Evolutionary conservation across 2,329 filamentous ascomycete genomes (phyloP), one percentile per base, ranked within the genome.

Genomic region (Botryotinia globosa): DNA sequence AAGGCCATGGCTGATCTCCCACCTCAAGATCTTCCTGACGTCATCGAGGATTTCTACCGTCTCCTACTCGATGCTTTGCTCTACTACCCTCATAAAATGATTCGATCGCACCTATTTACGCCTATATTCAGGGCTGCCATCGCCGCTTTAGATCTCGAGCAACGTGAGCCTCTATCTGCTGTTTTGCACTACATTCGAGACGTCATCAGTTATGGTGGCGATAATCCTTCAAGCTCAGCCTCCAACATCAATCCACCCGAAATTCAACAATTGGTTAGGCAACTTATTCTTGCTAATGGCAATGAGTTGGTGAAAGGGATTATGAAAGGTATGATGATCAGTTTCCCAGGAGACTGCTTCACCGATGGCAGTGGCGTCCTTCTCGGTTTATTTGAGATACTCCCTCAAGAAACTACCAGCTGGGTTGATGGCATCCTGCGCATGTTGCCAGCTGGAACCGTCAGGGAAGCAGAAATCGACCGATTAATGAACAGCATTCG

Each of bases 261-360:
- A 77, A 87, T 97, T 37, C 91, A 90, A 77, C 85, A 86, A 48
- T 87, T 91, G 12, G 91, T 98, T 73, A 92, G 91, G 81, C 87
- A 88, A 74, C 87, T 98, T 69, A 84, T 97, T 37, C 76, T 86
- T 3, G 84, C 86, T 1, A 90, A 94, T 75, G 94, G 96, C 54
- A 91, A 94, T 79, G 84, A 89, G 72, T 85, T 99, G 42, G 91
- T 96, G 12, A 95, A 97, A 82, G 92, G 94, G 75, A 91, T 97
- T 73, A 87, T 99, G 84, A 96, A 94, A 1, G 96, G 96, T 74
- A 97, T 99, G 94, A 98, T 99, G 95, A 98, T 98, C 81, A 97
- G 92, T 0, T 99, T 99, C 83, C 97, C 96, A 0, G 89, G 93
- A 61, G 96, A 98, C 81, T 98, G 94, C 83, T 97, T 98, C 80